These are phyloP conservation scores for Ricinus communis DNA, from an alignment of 345 rosid genomes.

Conservation along the genomic window DNA sequence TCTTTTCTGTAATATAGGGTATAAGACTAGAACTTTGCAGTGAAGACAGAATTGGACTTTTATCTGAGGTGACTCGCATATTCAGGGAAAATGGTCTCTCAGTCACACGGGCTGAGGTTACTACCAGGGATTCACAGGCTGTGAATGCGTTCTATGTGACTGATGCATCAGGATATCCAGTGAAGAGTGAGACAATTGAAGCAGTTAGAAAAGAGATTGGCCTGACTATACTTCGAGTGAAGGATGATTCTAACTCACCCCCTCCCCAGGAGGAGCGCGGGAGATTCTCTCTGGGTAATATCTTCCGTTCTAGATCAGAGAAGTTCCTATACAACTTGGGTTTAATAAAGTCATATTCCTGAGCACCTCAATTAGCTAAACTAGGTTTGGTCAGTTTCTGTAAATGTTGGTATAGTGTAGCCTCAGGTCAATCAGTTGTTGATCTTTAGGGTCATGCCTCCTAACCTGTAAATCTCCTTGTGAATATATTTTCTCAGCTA, in stretches of 20 bases:
- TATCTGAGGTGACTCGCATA: slow-evolving; percentile 91
- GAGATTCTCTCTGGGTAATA: slow-evolving; percentile 60
- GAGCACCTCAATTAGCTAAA: slow-evolving; percentile 24
- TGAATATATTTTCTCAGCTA: slow-evolving; percentile 22
- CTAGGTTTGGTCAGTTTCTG: slow-evolving; percentile 14
- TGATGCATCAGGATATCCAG: slow-evolving; percentile 71
- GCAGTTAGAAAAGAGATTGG: slow-evolving; percentile 82
- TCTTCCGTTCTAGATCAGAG: slow-evolving; percentile 71
- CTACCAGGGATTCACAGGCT: slow-evolving; percentile 74
- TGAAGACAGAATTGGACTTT: slow-evolving; percentile 79
- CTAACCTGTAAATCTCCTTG: slow-evolving; percentile 30
- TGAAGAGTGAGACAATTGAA: slow-evolving; percentile 70
- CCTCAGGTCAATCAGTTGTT: slow-evolving; percentile 28
- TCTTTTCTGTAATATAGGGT: slow-evolving; percentile 53
- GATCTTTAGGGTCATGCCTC: slow-evolving; percentile 20
- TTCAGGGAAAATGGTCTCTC: slow-evolving; percentile 88
- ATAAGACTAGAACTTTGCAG: slow-evolving; percentile 74
- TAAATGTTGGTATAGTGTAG: slow-evolving; percentile 24
- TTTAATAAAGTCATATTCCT: slow-evolving; percentile 53
- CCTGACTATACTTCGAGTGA: slow-evolving; percentile 55
- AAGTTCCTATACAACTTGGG: slow-evolving; percentile 74
- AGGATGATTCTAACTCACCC: slow-evolving; percentile 43
- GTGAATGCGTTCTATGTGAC: slow-evolving; percentile 74
- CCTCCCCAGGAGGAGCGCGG: slow-evolving; percentile 46
- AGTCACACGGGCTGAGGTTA: slow-evolving; percentile 87